Evolutionary conservation across 2,329 filamentous ascomycete species (phyloP), one percentile per base, ranked within the genome.

Genomic region (Trichoderma afroharzianum): DNA sequence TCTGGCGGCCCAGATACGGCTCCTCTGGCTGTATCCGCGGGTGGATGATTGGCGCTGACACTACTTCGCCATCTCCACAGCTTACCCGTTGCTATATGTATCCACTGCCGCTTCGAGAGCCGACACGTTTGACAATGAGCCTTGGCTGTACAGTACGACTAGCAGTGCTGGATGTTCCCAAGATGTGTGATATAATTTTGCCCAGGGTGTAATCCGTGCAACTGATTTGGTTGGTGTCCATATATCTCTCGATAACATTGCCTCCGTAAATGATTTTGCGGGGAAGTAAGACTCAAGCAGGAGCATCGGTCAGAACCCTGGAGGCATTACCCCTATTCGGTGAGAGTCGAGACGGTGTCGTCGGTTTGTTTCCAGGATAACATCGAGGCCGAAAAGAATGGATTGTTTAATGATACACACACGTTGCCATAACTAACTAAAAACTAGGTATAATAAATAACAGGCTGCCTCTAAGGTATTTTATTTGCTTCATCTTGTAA

Each of bases 1-100:
- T 28, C 7, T 28, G 14, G 8, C 1, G 7, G 5, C 43, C 61
- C 36, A 63, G 36, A 24, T 24, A 57, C 26, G n/a, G 32, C 53
- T 58, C 53, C 12, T 11, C 33, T 66, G 47, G 47, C 30, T 66
- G n/a, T 67, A 55, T 67, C 63, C 66, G 57, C 66, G 66, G 66
- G 30, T 62, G 28, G 39, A 53, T 50, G 28, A 61, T 50, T 50
- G 55, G 26, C 18, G 39, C 36, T 43, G 55, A 69, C 43, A 62
- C 47, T 47, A 32, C 28, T 3, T 3, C 15, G 18, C 39, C 39
- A 53, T 67, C 24, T 55, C 63, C 63, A 57, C 63, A 24, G 32
- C 18, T n/a, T 30, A 53, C 39, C 39, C n/a, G 64, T 18, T 15
- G n/a, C 18, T 15, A 8, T n/a, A 36, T 21, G 32, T 62, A 33